These are phyloP conservation scores for Suillus bovinus DNA, from an alignment of 768 basidiomycete genomes.

Conservation along the genomic window DNA sequence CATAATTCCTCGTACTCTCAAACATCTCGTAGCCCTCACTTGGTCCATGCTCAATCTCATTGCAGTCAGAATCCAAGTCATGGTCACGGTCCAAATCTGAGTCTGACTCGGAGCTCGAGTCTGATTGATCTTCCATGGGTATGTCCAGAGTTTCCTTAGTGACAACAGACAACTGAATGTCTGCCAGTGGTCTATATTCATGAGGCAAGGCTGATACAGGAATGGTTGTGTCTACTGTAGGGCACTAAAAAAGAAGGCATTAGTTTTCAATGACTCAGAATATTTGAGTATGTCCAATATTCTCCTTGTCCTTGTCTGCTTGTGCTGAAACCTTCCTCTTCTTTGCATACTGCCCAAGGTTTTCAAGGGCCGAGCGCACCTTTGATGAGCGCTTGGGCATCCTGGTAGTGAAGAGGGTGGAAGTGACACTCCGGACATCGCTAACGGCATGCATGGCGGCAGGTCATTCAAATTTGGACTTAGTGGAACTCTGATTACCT, in stretches of 20 bases:
- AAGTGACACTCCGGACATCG: neutral
- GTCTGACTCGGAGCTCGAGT: neutral
- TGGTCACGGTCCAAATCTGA: too few species aligned
- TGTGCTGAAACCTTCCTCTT: slow-evolving; percentile 1
- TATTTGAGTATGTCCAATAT: neutral
- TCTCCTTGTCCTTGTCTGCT: neutral
- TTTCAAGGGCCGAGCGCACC: slow-evolving; percentile 4
- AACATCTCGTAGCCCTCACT: neutral
- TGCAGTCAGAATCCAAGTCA: neutral
- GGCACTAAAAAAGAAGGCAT: neutral
- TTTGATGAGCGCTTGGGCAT: slow-evolving; percentile 2
- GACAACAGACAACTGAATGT: slow-evolving; percentile 2
- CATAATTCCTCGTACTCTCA: too few species aligned
- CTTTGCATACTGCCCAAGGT: slow-evolving; percentile 3
- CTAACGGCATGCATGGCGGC: too few species aligned
- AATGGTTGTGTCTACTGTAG: neutral
- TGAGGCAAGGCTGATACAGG: neutral
- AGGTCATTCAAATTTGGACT: too few species aligned
- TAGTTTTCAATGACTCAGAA: neutral
- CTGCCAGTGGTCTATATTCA: neutral
- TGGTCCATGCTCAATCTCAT: neutral
- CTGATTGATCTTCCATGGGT: neutral
- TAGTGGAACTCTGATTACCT: too few species aligned
- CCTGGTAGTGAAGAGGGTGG: neutral
- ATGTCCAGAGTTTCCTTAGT: neutral